phyloP scores from a whole-genome alignment of 768 basidiomycete species.

The Macrolepiota fuliginosa region DNA sequence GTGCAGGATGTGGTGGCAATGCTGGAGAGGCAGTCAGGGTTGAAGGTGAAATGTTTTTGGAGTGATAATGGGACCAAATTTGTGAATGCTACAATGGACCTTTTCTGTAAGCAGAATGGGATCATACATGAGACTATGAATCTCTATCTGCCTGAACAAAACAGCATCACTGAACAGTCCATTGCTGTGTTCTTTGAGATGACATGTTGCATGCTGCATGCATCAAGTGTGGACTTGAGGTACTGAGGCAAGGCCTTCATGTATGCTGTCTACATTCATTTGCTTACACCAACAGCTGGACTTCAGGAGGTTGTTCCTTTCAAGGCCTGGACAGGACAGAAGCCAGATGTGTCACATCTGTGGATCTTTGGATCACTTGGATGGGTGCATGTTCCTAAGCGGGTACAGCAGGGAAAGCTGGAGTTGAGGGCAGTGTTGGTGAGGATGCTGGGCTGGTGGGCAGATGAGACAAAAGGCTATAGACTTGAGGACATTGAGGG shows the following conservation, averaged over 20 bases:
- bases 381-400: slow-evolving; percentile 10
- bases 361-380: slow-evolving; percentile 31
- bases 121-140: slow-evolving; percentile 29
- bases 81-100: slow-evolving; percentile 20
- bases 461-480: slow-evolving; percentile 6
- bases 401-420: slow-evolving; percentile 14
- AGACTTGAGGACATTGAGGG: too few species aligned
- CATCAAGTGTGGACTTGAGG: neutral
- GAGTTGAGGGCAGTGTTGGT: slow-evolving; percentile 4
- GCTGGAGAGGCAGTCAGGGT: slow-evolving; percentile 16
- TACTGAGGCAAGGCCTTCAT: slow-evolving; percentile 21
- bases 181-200: slow-evolving; percentile 34
- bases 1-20: slow-evolving; percentile 23
- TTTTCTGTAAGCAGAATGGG: slow-evolving; percentile 21
- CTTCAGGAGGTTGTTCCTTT: slow-evolving; percentile 22
- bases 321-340: slow-evolving; percentile 17
- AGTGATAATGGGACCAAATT: slow-evolving; percentile 31
- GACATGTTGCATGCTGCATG: slow-evolving; percentile 26
- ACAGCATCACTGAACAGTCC: slow-evolving; percentile 35
- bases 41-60: slow-evolving; percentile 14
- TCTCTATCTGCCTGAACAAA: slow-evolving; percentile 36
- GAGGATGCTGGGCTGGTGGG: neutral
- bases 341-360: slow-evolving; percentile 26
- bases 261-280: slow-evolving; percentile 20
- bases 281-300: slow-evolving; percentile 19